A percentile compares a stretch with the other conserved stretches of the same genome.
Evolutionary conservation across 768 basidiomycete species (phyloP).

Genomic region (Amanita rimosa): DNA sequence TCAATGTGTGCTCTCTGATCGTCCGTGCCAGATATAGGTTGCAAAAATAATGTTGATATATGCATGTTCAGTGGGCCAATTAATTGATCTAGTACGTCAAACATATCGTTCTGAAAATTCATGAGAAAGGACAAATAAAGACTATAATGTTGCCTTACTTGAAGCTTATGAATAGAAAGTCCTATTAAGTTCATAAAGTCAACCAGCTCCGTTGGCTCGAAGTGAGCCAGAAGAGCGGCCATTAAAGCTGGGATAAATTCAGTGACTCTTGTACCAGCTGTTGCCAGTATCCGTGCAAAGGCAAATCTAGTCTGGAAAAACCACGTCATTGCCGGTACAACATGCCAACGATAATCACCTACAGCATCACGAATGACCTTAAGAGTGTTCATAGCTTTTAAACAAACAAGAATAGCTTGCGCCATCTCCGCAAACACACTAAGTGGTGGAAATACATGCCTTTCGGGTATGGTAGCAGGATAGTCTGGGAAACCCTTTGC

Average conservation of each 20-base stretch:
- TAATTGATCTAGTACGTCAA: slow-evolving; percentile 81
- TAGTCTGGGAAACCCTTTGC: slow-evolving; percentile 96
- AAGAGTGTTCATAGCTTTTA: slow-evolving; percentile 82
- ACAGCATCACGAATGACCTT: slow-evolving; percentile 90
- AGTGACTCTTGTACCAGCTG: slow-evolving; percentile 78
- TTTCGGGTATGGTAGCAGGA: slow-evolving; percentile 54
- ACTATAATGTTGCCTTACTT: slow-evolving; percentile 33
- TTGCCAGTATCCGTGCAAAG: slow-evolving; percentile 86
- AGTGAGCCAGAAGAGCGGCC: slow-evolving; percentile 81
- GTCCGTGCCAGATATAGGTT: slow-evolving; percentile 79
- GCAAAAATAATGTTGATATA: slow-evolving; percentile 68
- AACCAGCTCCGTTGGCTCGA: slow-evolving; percentile 84
- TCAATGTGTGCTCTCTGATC: slow-evolving; percentile 68
- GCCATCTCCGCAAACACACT: slow-evolving; percentile 79
- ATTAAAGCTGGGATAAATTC: slow-evolving; percentile 85
- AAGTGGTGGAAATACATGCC: slow-evolving; percentile 59
- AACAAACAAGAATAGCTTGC: slow-evolving; percentile 74
- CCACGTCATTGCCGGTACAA: neutral
- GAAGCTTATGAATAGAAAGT: slow-evolving; percentile 81
- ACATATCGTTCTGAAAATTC: slow-evolving; percentile 59
- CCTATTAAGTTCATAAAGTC: slow-evolving; percentile 97
- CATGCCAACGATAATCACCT: slow-evolving; percentile 17
- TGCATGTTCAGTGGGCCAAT: slow-evolving; percentile 80
- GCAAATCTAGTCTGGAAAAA: slow-evolving; percentile 74
- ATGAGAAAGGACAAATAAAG: slow-evolving; percentile 1